Percentiles rank a stretch among this genome's conserved stretches.
Conservation (phyloP, 768 basidiomycete genomes). For the Naganishia vaughanmartiniae region DNA sequence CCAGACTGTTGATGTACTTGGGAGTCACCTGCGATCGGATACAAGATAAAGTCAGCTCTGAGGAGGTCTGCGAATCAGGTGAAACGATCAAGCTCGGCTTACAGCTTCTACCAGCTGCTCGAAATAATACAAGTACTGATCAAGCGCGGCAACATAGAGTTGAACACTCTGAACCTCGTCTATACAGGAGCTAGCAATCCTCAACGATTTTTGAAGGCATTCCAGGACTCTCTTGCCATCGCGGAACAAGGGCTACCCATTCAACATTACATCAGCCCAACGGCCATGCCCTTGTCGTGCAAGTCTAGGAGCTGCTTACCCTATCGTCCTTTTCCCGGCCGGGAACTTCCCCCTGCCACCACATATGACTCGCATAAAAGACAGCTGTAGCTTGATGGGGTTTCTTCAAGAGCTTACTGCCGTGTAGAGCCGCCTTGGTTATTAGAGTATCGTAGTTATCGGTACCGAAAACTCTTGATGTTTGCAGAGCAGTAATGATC, state of each 20-base stretch:
- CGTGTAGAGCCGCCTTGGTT: constrained; percentile 97
- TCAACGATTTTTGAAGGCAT: constrained; percentile 91
- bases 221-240: constrained; percentile 97
- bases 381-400: constrained; percentile 96
- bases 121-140: constrained; percentile 93
- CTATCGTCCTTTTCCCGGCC: constrained; percentile 57
- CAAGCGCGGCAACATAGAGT: constrained; percentile 91
- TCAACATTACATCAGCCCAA: not conserved
- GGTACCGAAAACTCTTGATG: constrained; percentile 81
- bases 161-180: constrained; percentile 97
- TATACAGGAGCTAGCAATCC: constrained; percentile 92
- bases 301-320: constrained; percentile 46
- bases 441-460: constrained; percentile 98
- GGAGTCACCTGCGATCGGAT: constrained; percentile 67
- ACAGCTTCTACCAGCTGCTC: constrained; percentile 90
- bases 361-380: constrained; percentile 89
- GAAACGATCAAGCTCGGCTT: constrained; percentile 48
- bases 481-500: constrained; percentile 85
- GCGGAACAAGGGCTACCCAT: constrained; percentile 54
- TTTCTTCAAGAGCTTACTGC: constrained; percentile 94
- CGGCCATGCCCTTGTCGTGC: not conserved
- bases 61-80: no score
- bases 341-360: constrained; percentile 81
- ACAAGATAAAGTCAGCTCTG: no score
- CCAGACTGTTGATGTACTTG: constrained; percentile 93